Conservation (phyloP, 352 stramenopile genomes). For the Phytophthora aleatoria region DNA sequence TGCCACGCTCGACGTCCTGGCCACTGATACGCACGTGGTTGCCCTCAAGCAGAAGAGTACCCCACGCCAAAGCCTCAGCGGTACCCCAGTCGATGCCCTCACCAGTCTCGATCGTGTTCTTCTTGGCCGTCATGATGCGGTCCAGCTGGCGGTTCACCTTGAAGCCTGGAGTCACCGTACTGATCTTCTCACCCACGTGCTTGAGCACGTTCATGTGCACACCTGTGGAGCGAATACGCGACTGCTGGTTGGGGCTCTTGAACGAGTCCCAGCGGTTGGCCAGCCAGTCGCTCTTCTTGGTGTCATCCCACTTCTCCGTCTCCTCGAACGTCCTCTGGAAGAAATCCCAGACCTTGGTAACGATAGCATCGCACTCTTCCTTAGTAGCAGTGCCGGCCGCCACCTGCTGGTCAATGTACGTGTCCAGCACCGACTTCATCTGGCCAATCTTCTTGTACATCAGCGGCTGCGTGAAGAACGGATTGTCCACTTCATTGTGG, state of each 20-base stretch:
- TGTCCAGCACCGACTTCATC: slow-evolving; percentile 92
- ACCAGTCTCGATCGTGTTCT: slow-evolving; percentile 75
- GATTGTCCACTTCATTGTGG: slow-evolving; percentile 99
- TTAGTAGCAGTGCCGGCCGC: slow-evolving; percentile 51
- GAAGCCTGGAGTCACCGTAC: slow-evolving; percentile 86
- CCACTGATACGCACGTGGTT: slow-evolving; percentile 90
- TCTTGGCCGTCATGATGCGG: slow-evolving; percentile 92
- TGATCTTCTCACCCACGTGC: slow-evolving; percentile 90
- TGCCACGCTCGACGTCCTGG: slow-evolving; percentile 96
- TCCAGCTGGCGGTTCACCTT: slow-evolving; percentile 93
- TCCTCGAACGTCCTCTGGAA: slow-evolving; percentile 94
- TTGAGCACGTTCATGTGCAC: slow-evolving; percentile 92
- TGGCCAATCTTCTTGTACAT: slow-evolving; percentile 96
- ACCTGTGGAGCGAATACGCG: slow-evolving; percentile 91
- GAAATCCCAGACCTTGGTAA: slow-evolving; percentile 86
- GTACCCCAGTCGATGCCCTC: slow-evolving; percentile 96
- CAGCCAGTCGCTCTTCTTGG: slow-evolving; percentile 95
- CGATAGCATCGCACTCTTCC: slow-evolving; percentile 89
- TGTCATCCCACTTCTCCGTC: slow-evolving; percentile 92
- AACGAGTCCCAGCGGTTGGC: slow-evolving; percentile 95
- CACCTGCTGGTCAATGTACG: slow-evolving; percentile 83
- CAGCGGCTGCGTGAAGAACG: slow-evolving; percentile 98
- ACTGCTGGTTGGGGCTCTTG: slow-evolving; percentile 95
- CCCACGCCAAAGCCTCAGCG: slow-evolving; percentile 96
- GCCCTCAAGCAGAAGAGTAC: slow-evolving; percentile 93